phyloP scores from a whole-genome alignment of 1,139 yeast genomes.

The Wickerhamomyces sp. region DNA sequence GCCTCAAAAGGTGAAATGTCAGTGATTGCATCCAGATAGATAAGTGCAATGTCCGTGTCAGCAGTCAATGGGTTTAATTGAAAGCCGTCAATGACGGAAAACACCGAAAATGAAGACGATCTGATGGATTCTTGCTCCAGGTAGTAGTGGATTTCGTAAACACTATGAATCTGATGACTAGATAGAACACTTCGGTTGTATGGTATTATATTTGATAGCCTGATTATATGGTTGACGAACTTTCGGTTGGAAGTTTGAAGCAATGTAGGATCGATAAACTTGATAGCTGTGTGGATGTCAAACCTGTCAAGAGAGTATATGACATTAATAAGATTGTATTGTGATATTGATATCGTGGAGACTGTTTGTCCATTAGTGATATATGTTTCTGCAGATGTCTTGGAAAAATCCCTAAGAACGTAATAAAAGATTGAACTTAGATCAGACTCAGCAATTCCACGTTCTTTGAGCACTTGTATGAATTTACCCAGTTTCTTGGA shows the following conservation, averaged over 20 bases:
- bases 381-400: slow-evolving; percentile 14
- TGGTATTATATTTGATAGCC: slow-evolving; percentile 20
- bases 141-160: slow-evolving; percentile 12
- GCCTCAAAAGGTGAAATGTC: slow-evolving; percentile 11
- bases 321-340: slow-evolving; percentile 18
- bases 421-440: slow-evolving; percentile 16
- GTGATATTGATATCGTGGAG: slow-evolving; percentile 7
- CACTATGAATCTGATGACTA: background rate
- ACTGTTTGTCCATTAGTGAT: slow-evolving; percentile 4
- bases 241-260: slow-evolving; percentile 1
- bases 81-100: slow-evolving; percentile 5
- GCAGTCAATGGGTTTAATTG: slow-evolving; percentile 6
- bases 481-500: slow-evolving; percentile 13
- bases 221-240: slow-evolving; percentile 16
- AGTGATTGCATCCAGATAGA: slow-evolving; percentile 18
- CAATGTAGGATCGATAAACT: slow-evolving; percentile 10
- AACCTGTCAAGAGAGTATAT: slow-evolving; percentile 22
- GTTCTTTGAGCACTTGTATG: slow-evolving; percentile 8
- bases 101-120: slow-evolving; percentile 11
- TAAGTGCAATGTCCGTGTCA: slow-evolving; percentile 14
- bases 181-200: slow-evolving; percentile 10
- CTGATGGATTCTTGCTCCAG: slow-evolving; percentile 12
- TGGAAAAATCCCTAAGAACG: slow-evolving; percentile 19
- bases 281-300: slow-evolving; percentile 13
- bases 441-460: slow-evolving; percentile 6